Percentiles rank a stretch among this genome's conserved stretches.
Conservation (phyloP, 2,329 filamentous ascomycete genomes). For the Aureobasidium pullulans region DNA sequence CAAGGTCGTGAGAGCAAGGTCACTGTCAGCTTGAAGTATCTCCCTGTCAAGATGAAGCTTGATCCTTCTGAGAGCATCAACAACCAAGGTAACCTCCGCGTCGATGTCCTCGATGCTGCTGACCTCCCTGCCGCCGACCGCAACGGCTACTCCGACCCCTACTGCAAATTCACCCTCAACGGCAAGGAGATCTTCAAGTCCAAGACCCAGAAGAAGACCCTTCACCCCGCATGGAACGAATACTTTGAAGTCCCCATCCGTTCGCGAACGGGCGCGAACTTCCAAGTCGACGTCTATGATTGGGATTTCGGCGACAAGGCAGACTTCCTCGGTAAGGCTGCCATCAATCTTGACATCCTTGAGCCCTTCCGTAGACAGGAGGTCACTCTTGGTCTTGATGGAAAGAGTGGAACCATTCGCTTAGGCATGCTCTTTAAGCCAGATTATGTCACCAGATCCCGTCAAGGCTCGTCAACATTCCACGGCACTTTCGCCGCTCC, state of each 20-base stretch:
- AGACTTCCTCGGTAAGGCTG: slow-evolving; percentile 73
- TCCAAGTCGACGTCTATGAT: slow-evolving; percentile 78
- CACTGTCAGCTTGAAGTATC: slow-evolving; percentile 87
- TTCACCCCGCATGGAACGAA: slow-evolving; percentile 93
- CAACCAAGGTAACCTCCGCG: slow-evolving; percentile 91
- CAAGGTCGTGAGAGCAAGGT: slow-evolving; percentile 71
- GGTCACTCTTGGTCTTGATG: slow-evolving; percentile 67
- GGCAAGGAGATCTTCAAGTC: slow-evolving; percentile 90
- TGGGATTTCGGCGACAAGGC: slow-evolving; percentile 97
- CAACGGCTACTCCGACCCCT: slow-evolving; percentile 95
- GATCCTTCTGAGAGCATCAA: slow-evolving; percentile 96
- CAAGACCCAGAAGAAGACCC: slow-evolving; percentile 92
- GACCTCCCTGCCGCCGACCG: slow-evolving; percentile 90
- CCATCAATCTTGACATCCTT: slow-evolving; percentile 68
- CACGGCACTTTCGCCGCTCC: slow-evolving; percentile 81
- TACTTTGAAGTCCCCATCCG: slow-evolving; percentile 79
- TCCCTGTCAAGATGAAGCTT: slow-evolving; percentile 88
- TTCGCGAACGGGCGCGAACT: slow-evolving; percentile 76
- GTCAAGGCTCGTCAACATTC: slow-evolving; percentile 90
- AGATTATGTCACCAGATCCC: slow-evolving; percentile 76
- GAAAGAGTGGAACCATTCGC: slow-evolving; percentile 78
- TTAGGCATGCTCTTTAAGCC: slow-evolving; percentile 87
- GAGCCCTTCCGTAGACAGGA: slow-evolving; percentile 82
- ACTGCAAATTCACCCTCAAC: slow-evolving; percentile 88
- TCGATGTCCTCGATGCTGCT: slow-evolving; percentile 81